A percentile compares a stretch with the other conserved stretches of the same genome.
These are phyloP conservation scores for Trypanosomatidae sp. DNA, from an alignment of 208 protist species.

Conservation along the genomic window DNA sequence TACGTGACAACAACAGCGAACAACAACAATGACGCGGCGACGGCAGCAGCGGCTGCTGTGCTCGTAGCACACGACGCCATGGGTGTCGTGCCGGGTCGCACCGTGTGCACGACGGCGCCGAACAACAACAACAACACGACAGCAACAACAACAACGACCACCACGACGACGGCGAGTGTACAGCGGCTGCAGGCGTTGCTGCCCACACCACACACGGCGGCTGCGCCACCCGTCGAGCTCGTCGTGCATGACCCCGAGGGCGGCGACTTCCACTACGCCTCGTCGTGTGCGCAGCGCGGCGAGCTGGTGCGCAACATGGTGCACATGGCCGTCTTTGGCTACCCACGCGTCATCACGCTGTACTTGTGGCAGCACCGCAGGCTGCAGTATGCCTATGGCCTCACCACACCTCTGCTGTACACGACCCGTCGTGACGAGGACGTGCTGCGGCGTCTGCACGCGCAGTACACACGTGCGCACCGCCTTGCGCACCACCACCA, in stretches of 20 bases:
- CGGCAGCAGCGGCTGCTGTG: too few species aligned
- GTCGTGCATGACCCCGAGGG: constrained; percentile 79
- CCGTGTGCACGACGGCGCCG: not conserved
- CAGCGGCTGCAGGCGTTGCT: constrained; percentile 4
- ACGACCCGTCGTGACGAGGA: constrained; percentile 78
- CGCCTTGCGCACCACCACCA: too few species aligned
- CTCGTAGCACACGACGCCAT: too few species aligned
- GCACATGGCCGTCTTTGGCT: constrained; percentile 88
- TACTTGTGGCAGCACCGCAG: constrained; percentile 80
- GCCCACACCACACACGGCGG: not conserved
- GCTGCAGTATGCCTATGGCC: constrained; percentile 63
- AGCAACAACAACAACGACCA: not conserved
- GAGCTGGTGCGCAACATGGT: constrained; percentile 72
- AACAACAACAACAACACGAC: not conserved
- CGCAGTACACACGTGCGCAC: too few species aligned
- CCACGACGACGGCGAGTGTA: constrained; percentile 3
- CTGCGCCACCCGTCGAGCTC: constrained; percentile 16
- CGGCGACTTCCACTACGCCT: constrained; percentile 59
- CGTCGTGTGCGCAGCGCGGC: constrained; percentile 22
- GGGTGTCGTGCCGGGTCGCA: too few species aligned
- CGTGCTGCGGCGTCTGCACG: constrained; percentile 39
- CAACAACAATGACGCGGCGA: too few species aligned
- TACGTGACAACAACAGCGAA: not conserved
- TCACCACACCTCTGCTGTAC: constrained; percentile 45
- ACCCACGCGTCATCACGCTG: constrained; percentile 76